Evolutionary conservation across 2,329 filamentous ascomycete species (phyloP), one percentile per base, ranked within the genome.

Genomic region (Colletotrichum spinosum): DNA sequence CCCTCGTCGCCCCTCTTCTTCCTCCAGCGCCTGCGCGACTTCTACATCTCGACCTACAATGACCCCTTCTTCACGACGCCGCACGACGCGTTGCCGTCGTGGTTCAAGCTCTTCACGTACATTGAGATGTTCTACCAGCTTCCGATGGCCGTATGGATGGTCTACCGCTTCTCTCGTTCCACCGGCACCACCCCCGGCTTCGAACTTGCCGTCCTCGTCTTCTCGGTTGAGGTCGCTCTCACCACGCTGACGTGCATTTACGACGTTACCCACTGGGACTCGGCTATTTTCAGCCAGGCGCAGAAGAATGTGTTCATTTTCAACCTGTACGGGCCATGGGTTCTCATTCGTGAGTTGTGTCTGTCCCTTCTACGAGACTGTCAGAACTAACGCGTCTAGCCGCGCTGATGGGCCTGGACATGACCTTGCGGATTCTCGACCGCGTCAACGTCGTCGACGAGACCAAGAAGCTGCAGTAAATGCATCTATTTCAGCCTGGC

Each of bases 151-250:
- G 63, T 78, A 7, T 88, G 84, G 73, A 80, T 85, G 25, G 74
- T 83, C 13, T 76, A 72, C 67, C 74, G 73, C 8, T 76, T 88
- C 9, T 72, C 71, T 1, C 50, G 72, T 34, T 55, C 52, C 13
- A 68, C 65, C 64, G 70, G 74, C 34, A 81, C 76, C 2, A 75
- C 74, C 74, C 4, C 60, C 69, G 6, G 68, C 38, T 73, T 79
- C 2, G 86, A 88, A 77, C 75, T 88, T 10, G 76, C 85, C 2
- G 79, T 82, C 1, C 70, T 88, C 6, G 79, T 81, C 2, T 88
- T 86, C 71, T 83, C 80, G 0, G 74, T 85, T 54, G 75, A 87
- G 71, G 83, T 82, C 3, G 81, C 79, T 2, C 77, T 88, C 67
- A 85, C 84, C 1, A 84, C 85, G 1, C 70, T 79, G 11, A 78